These are phyloP conservation scores for Quercus rubra DNA, from an alignment of 306 rosid species.

Conservation along the genomic window DNA sequence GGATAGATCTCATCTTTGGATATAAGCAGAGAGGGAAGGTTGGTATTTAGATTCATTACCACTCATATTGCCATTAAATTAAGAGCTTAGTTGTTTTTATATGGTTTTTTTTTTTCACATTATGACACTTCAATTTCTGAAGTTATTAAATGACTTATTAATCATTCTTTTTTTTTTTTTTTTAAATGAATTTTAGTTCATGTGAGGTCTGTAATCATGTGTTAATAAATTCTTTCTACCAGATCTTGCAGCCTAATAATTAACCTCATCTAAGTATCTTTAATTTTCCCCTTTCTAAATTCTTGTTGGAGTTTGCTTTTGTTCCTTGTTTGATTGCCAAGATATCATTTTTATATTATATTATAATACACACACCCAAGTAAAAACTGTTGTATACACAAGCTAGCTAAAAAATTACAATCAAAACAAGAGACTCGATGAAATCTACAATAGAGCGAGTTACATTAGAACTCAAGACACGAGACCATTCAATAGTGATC, in stretches of 20 bases:
- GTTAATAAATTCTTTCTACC: not conserved
- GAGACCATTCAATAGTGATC: too few relatives aligned
- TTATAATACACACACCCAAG: too few relatives aligned
- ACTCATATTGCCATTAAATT: constrained; percentile 7
- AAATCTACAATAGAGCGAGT: too few relatives aligned
- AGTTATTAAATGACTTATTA: not conserved
- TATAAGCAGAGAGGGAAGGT: constrained; percentile 99
- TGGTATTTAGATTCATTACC: constrained; percentile 35
- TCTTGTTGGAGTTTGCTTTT: too few relatives aligned
- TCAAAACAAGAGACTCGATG: too few relatives aligned
- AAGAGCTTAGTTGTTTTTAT: not conserved
- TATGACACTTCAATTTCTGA: not conserved
- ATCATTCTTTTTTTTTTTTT: not conserved
- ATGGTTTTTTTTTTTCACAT: not conserved
- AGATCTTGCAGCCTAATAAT: not conserved
- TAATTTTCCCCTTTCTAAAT: too few relatives aligned
- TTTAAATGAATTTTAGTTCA: not conserved
- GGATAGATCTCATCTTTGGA: constrained; percentile 99
- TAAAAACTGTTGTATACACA: too few relatives aligned
- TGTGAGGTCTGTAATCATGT: not conserved
- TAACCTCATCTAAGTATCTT: not conserved
- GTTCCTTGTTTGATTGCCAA: too few relatives aligned
- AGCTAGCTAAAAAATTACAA: too few relatives aligned
- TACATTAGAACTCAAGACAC: too few relatives aligned
- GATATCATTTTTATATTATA: too few relatives aligned